Base-by-base conservation (phyloP, 805 yeast species). In the Clavispora vitiphila region DNA sequence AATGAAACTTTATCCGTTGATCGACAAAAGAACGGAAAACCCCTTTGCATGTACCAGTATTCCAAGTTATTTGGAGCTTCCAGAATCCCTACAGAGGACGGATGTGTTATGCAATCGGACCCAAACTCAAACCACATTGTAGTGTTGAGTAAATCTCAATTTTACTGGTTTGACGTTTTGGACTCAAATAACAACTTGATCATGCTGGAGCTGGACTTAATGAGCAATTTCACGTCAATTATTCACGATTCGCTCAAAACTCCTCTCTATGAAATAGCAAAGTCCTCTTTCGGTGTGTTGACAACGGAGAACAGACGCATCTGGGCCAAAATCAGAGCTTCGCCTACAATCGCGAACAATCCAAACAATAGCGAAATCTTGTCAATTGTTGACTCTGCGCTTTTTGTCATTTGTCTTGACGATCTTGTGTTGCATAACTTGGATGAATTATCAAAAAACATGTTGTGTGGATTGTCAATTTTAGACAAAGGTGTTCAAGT, bases 121-220 rank as follows among this genome's bases (percentile, higher is more conserved):
- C 58, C 72, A 7, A 69, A 79, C 8, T 80, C 93, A 1, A 84
- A 80, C 54, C 96, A 89, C 61, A 79, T 89, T 27, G 82, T 88
- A 8, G 90, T 89, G 12, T 66, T 87, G 60, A 81, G 87, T 47
- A 81, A 85, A 55, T 85, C 95, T 2, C 96, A 89, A 62, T 86
- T 88, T 61, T 89, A 89, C 65, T 89, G 96, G 96, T 89, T 89
- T 59, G 96, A 89, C 58, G 97, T 89, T 1, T 67, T 89, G 53
- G 95, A 88, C 61, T 71, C 72, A 37, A 66, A 80, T 48, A 79
- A 85, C 58, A 81, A 86, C 56, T 70, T 89, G 47, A 73, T 88
- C 37, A 69, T 89, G 57, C 72, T 83, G 1, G 91, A 87, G 56
- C 78, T 76, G 41, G 95, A 87, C 58, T 72, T 89, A 51, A 81